Evolutionary conservation across 2,329 filamentous ascomycete species (phyloP).

Genomic region (Cercospora sp.): DNA sequence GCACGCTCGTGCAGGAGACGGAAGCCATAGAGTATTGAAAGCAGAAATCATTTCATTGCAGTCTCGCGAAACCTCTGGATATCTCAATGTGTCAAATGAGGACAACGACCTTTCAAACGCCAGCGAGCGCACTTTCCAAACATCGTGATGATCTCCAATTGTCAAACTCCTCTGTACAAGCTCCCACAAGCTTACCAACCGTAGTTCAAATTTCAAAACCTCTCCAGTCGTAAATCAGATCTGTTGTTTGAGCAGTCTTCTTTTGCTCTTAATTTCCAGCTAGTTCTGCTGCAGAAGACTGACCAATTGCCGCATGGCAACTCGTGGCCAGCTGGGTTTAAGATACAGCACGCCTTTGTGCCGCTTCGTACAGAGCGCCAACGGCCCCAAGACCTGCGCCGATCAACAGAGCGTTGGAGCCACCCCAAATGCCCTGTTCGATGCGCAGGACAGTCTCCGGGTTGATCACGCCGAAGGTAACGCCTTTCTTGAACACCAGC

Average conservation of each 20-base stretch:
- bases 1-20: background rate
- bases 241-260: background rate
- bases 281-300: background rate
- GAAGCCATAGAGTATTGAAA: background rate
- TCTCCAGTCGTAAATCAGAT: background rate
- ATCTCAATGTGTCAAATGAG: slow-evolving; percentile 11
- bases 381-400: slow-evolving; percentile 68
- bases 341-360: slow-evolving; percentile 53
- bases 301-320: background rate
- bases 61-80: slow-evolving; percentile 4
- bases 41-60: slow-evolving; percentile 7
- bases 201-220: background rate
- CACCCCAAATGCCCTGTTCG: slow-evolving; percentile 67
- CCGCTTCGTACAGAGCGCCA: slow-evolving; percentile 74
- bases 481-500: slow-evolving; percentile 72
- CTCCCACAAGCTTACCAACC: background rate
- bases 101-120: background rate
- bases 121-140: background rate
- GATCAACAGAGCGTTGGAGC: slow-evolving; percentile 68
- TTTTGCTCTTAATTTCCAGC: background rate
- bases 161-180: slow-evolving; percentile 5
- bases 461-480: slow-evolving; percentile 63
- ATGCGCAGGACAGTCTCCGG: slow-evolving; percentile 63
- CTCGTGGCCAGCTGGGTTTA: background rate
- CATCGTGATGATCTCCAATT: background rate